Conservation (phyloP, 2,329 filamentous ascomycete species). For the Ophiocordyceps australis region DNA sequence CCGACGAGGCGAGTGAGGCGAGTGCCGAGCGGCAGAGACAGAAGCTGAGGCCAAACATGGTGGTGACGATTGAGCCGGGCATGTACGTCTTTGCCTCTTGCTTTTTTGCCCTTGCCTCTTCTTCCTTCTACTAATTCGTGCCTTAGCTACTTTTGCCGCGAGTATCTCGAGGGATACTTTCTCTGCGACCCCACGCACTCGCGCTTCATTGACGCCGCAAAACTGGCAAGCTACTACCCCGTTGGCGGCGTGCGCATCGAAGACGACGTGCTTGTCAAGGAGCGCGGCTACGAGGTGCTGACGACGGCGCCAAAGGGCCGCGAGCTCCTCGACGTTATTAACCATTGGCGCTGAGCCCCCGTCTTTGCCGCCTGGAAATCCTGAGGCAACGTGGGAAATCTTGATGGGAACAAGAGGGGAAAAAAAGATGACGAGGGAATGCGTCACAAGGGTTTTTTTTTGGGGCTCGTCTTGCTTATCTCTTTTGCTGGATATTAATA, state of each 20-base stretch:
- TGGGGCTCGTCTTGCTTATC: too few relatives aligned
- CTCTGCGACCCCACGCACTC: slow-evolving; percentile 37
- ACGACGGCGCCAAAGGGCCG: slow-evolving; percentile 63
- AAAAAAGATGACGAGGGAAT: too few relatives aligned
- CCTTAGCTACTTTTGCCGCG: slow-evolving; percentile 52
- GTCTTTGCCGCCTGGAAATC: slow-evolving; percentile 29
- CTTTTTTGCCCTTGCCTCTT: too few relatives aligned
- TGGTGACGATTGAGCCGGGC: slow-evolving; percentile 68
- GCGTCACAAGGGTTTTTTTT: too few relatives aligned
- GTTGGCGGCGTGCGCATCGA: slow-evolving; percentile 89
- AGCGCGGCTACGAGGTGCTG: slow-evolving; percentile 65
- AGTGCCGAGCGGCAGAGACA: slow-evolving; percentile 12
- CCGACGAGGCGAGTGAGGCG: background rate
- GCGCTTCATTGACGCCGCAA: slow-evolving; percentile 44
- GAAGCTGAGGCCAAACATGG: slow-evolving; percentile 39
- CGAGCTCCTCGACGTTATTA: slow-evolving; percentile 47
- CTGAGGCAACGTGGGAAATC: too few relatives aligned
- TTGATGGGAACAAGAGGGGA: too few relatives aligned
- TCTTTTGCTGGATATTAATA: too few relatives aligned
- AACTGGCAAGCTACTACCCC: slow-evolving; percentile 50
- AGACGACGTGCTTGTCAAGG: slow-evolving; percentile 70
- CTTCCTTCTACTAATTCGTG: background rate
- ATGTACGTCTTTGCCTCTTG: too few relatives aligned
- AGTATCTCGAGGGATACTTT: slow-evolving; percentile 54
- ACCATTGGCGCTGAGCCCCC: slow-evolving; percentile 5